Conservation (phyloP, 1,139 yeast species). For the Debaryomyces udenii region DNA sequence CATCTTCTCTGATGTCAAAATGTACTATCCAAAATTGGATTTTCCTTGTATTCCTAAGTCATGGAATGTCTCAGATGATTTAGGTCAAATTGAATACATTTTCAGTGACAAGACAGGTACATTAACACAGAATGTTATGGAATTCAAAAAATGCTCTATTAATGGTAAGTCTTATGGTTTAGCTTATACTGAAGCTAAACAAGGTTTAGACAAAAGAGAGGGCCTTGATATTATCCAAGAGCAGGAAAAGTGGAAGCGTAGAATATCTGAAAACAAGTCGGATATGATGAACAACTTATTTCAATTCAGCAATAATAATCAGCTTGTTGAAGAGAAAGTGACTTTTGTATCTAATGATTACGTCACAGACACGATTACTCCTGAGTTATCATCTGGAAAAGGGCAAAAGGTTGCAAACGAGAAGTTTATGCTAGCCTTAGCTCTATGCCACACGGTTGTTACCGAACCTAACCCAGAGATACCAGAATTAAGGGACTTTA, state of each 20-base stretch:
- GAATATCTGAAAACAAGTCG: conserved; percentile 63
- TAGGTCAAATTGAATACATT: conserved; percentile 94
- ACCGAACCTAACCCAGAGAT: conserved; percentile 67
- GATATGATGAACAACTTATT: conserved; percentile 64
- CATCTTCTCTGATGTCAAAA: conserved; percentile 82
- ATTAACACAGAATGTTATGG: conserved; percentile 95
- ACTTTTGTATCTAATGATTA: conserved; percentile 79
- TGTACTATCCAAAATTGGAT: conserved; percentile 84
- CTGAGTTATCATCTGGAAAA: conserved; percentile 37
- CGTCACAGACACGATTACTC: conserved; percentile 38
- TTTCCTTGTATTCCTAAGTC: conserved; percentile 96
- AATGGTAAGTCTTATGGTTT: conserved; percentile 87
- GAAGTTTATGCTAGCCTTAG: conserved; percentile 83
- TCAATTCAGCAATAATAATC: conserved; percentile 53
- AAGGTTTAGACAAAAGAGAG: conserved; percentile 86
- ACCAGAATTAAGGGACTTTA: conserved; percentile 57
- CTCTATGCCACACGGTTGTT: conserved; percentile 90
- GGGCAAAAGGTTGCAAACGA: conserved; percentile 67
- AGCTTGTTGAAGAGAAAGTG: conserved; percentile 62
- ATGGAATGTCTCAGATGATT: conserved; percentile 96
- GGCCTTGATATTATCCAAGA: conserved; percentile 81
- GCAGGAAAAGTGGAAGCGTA: conserved; percentile 59
- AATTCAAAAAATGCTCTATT: conserved; percentile 89
- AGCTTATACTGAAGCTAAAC: conserved; percentile 95
- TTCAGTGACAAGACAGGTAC: conserved; percentile 98